Conservation (phyloP, 768 basidiomycete genomes). For the Cytidiella melzeri region DNA sequence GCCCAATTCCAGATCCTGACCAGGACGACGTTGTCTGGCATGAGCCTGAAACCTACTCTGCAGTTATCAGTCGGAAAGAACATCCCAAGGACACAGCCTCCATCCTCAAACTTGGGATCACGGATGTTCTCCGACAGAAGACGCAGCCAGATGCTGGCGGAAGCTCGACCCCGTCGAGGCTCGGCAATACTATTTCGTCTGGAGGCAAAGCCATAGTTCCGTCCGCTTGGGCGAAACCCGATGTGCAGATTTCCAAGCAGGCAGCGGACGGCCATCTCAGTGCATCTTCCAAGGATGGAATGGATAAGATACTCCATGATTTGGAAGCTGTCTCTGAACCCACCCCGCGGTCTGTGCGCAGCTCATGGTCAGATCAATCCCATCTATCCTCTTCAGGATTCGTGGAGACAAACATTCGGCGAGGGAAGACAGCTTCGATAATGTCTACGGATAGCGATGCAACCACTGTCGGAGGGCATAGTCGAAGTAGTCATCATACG, state of each 20-base stretch:
- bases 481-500: constrained; percentile 5
- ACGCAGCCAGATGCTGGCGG: constrained; percentile 29
- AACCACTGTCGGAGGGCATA: constrained; percentile 27
- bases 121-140: constrained; percentile 58
- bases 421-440: constrained; percentile 35
- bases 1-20: constrained; percentile 51
- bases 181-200: constrained; percentile 14
- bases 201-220: constrained; percentile 27
- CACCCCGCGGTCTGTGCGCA: constrained; percentile 19
- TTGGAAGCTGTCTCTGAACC: constrained; percentile 28
- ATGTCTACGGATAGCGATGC: constrained; percentile 33
- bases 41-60: constrained; percentile 54
- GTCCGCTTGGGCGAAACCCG: constrained; percentile 50
- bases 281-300: constrained; percentile 23
- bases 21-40: constrained; percentile 51
- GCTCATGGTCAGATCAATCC: constrained; percentile 9
- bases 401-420: constrained; percentile 31
- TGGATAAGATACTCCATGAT: constrained; percentile 42
- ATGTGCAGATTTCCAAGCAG: constrained; percentile 46
- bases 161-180: constrained; percentile 13
- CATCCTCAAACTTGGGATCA: constrained; percentile 41
- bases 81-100: constrained; percentile 55
- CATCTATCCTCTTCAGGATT: constrained; percentile 20
- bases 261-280: constrained; percentile 46
- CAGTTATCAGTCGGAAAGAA: constrained; percentile 57